Percentiles rank a stretch among this genome's conserved stretches.
These are phyloP conservation scores for Fraxinus paxiana DNA, from an alignment of 305 asterid genomes.

Conservation along the genomic window DNA sequence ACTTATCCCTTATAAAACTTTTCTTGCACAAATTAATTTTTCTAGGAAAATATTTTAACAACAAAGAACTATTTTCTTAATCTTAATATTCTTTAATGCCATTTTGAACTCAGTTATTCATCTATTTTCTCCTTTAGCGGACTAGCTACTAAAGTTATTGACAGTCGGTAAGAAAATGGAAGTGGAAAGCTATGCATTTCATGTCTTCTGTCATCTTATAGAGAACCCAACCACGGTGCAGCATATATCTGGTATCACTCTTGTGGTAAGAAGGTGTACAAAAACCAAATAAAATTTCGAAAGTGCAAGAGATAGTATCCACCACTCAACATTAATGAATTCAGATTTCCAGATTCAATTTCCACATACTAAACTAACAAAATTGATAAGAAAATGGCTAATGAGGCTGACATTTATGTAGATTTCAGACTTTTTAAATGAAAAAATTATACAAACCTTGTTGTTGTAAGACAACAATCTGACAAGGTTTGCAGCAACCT, in stretches of 20 bases:
- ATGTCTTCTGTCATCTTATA: neutral
- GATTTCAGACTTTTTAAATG: neutral
- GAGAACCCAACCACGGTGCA: neutral
- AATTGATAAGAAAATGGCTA: neutral
- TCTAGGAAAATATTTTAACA: neutral
- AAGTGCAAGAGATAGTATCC: neutral
- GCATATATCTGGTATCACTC: neutral
- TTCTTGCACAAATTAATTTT: neutral
- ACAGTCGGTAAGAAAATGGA: neutral
- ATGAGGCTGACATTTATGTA: neutral
- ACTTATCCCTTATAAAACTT: neutral
- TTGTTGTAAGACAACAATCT: constrained; percentile 71
- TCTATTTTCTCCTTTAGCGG: neutral
- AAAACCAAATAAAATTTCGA: neutral
- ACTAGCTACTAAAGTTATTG: neutral
- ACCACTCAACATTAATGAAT: neutral
- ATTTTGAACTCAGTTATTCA: neutral
- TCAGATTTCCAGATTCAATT: neutral
- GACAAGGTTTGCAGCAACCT: constrained; percentile 82
- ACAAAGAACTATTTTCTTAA: neutral
- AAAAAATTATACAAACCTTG: constrained; percentile 47
- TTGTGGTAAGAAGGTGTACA: neutral
- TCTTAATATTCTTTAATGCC: neutral
- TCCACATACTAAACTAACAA: neutral
- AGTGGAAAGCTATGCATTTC: neutral